Conservation (phyloP, 2,329 filamentous ascomycete species). For the Penicillium thymicola region DNA sequence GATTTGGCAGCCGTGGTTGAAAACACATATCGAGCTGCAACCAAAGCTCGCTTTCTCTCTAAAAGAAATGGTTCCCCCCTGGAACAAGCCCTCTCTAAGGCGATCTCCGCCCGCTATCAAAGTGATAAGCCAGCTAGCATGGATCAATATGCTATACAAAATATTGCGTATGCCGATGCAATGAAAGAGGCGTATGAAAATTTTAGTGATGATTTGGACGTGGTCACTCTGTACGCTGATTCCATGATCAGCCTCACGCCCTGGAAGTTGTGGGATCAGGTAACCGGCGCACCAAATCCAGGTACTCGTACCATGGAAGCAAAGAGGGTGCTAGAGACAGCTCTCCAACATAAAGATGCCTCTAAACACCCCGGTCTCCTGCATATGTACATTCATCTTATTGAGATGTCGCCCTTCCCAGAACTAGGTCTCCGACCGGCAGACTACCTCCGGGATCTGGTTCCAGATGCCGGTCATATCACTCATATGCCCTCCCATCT, state of each 20-base stretch:
- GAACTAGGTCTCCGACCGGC: constrained; percentile 61
- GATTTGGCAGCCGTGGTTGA: constrained; percentile 54
- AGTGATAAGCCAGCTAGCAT: constrained; percentile 42
- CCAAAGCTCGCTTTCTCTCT: constrained; percentile 43
- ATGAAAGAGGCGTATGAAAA: constrained; percentile 56
- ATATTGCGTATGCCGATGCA: constrained; percentile 58
- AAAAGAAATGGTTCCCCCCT: constrained; percentile 42
- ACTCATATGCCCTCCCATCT: constrained; percentile 76
- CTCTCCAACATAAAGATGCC: constrained; percentile 51
- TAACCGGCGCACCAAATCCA: constrained; percentile 54
- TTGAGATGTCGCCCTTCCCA: constrained; percentile 70
- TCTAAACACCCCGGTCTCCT: constrained; percentile 65
- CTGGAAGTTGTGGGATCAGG: constrained; percentile 63
- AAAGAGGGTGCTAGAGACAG: constrained; percentile 57
- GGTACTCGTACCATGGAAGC: constrained; percentile 58
- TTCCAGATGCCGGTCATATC: constrained; percentile 68
- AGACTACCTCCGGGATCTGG: constrained; percentile 60
- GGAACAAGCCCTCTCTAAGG: constrained; percentile 62
- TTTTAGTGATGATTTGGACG: constrained; percentile 59
- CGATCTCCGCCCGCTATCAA: constrained; percentile 62
- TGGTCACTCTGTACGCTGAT: constrained; percentile 63
- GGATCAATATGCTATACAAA: constrained; percentile 54
- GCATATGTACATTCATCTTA: constrained; percentile 73
- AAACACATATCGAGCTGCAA: constrained; percentile 47
- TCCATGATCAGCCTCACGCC: constrained; percentile 64